These are phyloP conservation scores for Cicer arietinum DNA, from an alignment of 306 rosid genomes.

Conservation along the genomic window DNA sequence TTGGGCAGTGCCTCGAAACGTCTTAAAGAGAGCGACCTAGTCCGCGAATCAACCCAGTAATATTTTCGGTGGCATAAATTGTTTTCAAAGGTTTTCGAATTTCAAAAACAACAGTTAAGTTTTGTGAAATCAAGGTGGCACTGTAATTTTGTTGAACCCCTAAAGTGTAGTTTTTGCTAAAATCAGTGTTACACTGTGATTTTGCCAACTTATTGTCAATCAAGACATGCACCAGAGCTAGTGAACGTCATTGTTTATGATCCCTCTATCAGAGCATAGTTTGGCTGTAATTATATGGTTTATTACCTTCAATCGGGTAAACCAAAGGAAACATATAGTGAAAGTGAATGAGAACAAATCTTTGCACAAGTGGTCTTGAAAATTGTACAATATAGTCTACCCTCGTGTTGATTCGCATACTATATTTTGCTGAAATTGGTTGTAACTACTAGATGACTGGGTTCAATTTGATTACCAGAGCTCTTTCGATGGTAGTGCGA, in stretches of 20 bases:
- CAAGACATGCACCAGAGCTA: background rate
- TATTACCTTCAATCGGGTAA: constrained; percentile 1
- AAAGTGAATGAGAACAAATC: constrained; percentile 11
- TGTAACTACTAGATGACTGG: background rate
- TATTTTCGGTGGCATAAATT: too few relatives aligned
- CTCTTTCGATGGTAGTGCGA: background rate
- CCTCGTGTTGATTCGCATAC: constrained; percentile 11
- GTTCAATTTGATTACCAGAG: background rate
- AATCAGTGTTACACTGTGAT: too few relatives aligned
- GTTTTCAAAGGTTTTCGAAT: too few relatives aligned
- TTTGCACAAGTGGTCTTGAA: background rate
- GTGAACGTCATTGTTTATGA: background rate
- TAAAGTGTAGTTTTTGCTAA: too few relatives aligned
- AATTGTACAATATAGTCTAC: background rate
- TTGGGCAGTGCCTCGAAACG: too few relatives aligned
- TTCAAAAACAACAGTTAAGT: too few relatives aligned
- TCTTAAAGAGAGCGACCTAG: too few relatives aligned
- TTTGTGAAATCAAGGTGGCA: too few relatives aligned
- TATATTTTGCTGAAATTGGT: background rate
- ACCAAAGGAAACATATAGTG: background rate
- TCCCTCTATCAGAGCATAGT: background rate
- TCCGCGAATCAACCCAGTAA: too few relatives aligned
- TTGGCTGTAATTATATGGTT: background rate
- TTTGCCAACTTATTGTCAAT: too few relatives aligned
- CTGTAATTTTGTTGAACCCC: too few relatives aligned